These are phyloP conservation scores for Cytospora piceicola DNA, from an alignment of 2,329 filamentous ascomycete genomes.

Conservation along the genomic window DNA sequence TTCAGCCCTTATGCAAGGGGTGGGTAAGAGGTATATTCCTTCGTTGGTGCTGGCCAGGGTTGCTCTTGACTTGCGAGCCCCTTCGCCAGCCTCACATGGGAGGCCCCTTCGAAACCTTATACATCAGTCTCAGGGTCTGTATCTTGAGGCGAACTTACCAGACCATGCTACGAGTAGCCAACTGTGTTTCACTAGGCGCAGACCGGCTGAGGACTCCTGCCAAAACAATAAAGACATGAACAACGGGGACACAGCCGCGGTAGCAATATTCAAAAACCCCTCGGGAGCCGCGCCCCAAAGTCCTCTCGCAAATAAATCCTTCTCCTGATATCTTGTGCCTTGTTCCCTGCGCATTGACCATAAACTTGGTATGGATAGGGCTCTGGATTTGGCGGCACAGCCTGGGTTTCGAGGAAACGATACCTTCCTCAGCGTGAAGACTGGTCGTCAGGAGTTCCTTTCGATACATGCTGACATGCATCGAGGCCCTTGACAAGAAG, in stretches of 20 bases:
- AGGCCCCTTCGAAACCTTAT: neutral
- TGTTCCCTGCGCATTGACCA: neutral
- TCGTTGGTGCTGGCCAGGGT: slow-evolving; percentile 41
- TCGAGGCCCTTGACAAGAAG: neutral
- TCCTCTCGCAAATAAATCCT: too few relatives aligned
- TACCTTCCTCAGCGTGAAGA: neutral
- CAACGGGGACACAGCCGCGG: neutral
- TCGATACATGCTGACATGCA: neutral
- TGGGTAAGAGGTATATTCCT: slow-evolving; percentile 17
- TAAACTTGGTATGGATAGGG: neutral
- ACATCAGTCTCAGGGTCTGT: neutral
- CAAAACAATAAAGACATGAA: neutral
- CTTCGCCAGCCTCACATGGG: neutral
- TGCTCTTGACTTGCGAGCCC: neutral
- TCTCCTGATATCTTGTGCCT: neutral
- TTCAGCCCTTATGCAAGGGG: slow-evolving; percentile 8
- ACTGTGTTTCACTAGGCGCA: neutral
- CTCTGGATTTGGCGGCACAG: neutral
- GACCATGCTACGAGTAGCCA: neutral
- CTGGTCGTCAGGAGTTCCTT: too few relatives aligned
- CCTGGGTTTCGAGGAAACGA: neutral
- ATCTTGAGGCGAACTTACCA: neutral
- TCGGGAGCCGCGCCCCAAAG: neutral
- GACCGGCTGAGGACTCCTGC: neutral
- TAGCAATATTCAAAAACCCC: neutral